Evolutionary conservation across 2,329 filamentous ascomycete species (phyloP).

Genomic region (Boeremia lycopersici): DNA sequence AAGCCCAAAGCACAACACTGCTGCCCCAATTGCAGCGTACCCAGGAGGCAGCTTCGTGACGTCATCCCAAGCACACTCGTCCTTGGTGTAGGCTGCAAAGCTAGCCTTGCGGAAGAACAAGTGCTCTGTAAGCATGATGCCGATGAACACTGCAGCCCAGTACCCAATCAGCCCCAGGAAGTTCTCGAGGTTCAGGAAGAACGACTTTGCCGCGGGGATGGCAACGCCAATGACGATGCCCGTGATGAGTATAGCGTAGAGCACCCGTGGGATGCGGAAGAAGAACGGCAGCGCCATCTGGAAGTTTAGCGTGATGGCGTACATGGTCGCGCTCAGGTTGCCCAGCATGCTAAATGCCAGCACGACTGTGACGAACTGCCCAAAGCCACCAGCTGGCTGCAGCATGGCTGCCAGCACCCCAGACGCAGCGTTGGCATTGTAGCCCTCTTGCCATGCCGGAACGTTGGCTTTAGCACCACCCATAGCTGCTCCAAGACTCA

Average conservation of each 20-base stretch:
- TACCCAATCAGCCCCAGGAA: constrained; percentile 46
- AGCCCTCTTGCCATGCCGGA: constrained; percentile 60
- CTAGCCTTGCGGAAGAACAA: constrained; percentile 44
- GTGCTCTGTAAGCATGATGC: constrained; percentile 46
- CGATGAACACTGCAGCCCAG: constrained; percentile 45
- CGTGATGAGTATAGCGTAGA: constrained; percentile 64
- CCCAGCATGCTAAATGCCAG: constrained; percentile 61
- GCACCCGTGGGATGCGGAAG: constrained; percentile 60
- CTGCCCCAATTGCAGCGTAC: constrained; percentile 49
- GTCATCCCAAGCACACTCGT: constrained; percentile 50
- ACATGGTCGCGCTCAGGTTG: constrained; percentile 65
- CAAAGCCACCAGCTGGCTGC: constrained; percentile 63
- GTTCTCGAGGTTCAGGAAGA: constrained; percentile 61
- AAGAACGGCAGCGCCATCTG: constrained; percentile 66
- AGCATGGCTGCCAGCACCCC: constrained; percentile 67
- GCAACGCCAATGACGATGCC: constrained; percentile 65
- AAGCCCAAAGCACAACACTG: constrained; percentile 50
- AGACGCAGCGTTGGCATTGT: constrained; percentile 60
- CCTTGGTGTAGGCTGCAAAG: constrained; percentile 44
- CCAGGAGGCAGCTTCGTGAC: constrained; percentile 49
- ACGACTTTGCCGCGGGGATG: constrained; percentile 61
- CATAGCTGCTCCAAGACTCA: constrained; percentile 69
- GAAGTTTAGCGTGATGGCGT: constrained; percentile 68
- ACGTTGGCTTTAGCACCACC: constrained; percentile 63
- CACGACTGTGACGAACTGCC: constrained; percentile 66